Evolutionary conservation across 352 stramenopile species (phyloP).

Genomic region (Pythium volutum): DNA sequence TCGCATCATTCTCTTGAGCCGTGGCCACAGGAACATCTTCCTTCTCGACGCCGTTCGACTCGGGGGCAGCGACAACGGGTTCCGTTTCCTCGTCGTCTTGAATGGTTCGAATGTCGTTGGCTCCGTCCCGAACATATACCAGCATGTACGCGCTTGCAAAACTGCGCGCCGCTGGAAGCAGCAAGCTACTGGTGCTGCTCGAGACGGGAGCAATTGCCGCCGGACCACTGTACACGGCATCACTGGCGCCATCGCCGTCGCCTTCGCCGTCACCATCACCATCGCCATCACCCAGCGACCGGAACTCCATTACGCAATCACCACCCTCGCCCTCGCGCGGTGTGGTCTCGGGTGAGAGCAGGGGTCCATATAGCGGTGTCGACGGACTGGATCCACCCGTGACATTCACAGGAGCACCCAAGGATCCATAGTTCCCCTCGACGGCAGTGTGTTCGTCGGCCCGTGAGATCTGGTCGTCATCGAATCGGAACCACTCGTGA

Average conservation of each 20-base stretch:
- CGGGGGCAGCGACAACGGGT: neutral
- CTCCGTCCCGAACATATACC: constrained; percentile 77
- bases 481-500: constrained; percentile 78
- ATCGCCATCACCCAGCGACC: constrained; percentile 29
- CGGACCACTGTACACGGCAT: constrained; percentile 3
- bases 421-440: constrained; percentile 77
- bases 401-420: constrained; percentile 5
- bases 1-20: constrained; percentile 3
- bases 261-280: too few species aligned
- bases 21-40: neutral
- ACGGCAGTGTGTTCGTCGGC: constrained; percentile 69
- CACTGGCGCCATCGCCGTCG: constrained; percentile 1
- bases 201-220: neutral
- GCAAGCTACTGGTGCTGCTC: constrained; percentile 31
- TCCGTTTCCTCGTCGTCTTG: constrained; percentile 15
- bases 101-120: constrained; percentile 68
- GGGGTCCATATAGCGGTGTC: constrained; percentile 54
- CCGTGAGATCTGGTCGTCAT: constrained; percentile 81
- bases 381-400: constrained; percentile 23
- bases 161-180: constrained; percentile 55
- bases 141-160: constrained; percentile 90
- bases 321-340: constrained; percentile 20
- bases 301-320: constrained; percentile 32
- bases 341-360: constrained; percentile 42
- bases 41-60: neutral